Base-by-base conservation (phyloP, 2,329 filamentous ascomycete genomes). In the Colletotrichum echinochloae region DNA sequence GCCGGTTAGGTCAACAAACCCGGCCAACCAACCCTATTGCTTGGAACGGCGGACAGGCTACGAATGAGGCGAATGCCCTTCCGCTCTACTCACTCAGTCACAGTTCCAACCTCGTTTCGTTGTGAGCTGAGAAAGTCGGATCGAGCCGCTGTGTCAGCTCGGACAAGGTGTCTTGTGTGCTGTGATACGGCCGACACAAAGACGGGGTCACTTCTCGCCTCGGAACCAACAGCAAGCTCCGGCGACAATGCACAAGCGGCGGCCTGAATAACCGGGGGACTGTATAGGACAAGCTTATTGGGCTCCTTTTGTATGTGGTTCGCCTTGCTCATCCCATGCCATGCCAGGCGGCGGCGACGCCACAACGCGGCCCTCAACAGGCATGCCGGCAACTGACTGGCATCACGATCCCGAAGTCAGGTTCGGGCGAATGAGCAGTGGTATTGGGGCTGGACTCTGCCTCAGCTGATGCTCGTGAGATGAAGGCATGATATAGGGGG, bases 391-490 rank as follows among this genome's bases (percentile, higher is more conserved):
- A 60, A 57, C 44, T 70, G 61, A 52, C 51, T 70, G 61, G 66
- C 46, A 59, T 62, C 61, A 49, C 66, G 66, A 54, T 61, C 56
- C 54, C 46, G 44, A 44, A n/a, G 60, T 60, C 55, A 48, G 54
- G 46, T 39, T 46, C 48, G 70, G 37, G 48, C 69, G 55, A 69
- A 49, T 30, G 18, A 30, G 60, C 33, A 28, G 56, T 30, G 28
- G 23, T 9, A 28, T 55, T n/a, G 51, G 20, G 20, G 20, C 30
- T 12, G 33, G 16, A 23, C 52, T 46, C 28, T 63, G 35, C 41
- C 65, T 71, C 69, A 68, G 69, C 65, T 67, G 64, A 70, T 67
- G 52, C 57, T 70, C 51, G 59, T 59, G 57, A 67, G 67, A 67
- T 59, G 46, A 59, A 48, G 57, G 64, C 64, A 63, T 59, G 67